Base-by-base conservation (phyloP, 1,139 yeast species). In the Kodamaea ohmeri region DNA sequence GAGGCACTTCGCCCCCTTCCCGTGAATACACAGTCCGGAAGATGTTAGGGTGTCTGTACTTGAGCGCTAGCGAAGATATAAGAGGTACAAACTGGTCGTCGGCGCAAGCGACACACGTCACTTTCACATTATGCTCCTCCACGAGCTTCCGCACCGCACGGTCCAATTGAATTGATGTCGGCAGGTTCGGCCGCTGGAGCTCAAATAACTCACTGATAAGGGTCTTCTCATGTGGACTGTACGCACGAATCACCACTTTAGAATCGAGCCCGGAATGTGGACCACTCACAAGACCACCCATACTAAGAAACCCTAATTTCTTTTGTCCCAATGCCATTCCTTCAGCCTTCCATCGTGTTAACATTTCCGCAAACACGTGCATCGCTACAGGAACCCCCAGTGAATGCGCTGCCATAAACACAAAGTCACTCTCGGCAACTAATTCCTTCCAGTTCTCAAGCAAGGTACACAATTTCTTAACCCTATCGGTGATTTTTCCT, bases 31-130 rank as follows among this genome's bases (percentile, higher is more conserved):
- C 14, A 3, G 32, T 22, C 39, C 83, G 58, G 47, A 56, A 74
- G 13, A 79, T 72, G 47, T 78, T 78, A 1, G 84, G 79, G 51
- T 80, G 86, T 8, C 55, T 46, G 25, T 65, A 55, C 24, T 71
- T 67, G 15, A 62, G 44, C n/a, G 65, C 73, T 36, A 78, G 53
- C 1, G 80, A 54, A 1, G 78, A 65, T 44, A 58, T 58, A 16
- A 76, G 43, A 2, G 78, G 77, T 2, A 71, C 56, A 35, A 71
- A 61, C 44, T 67, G 75, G 48, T 73, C 79, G 34, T 63, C 61
- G 2, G 67, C 46, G 0, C 78, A 60, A 0, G 79, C 82, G 17
- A 68, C 53, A 31, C 78, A 61, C 0, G 78, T 69, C 2, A 79
- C 43, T 46, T 78, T 78, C 28, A 75, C 78, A 46, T 76, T 71